phyloP scores from a whole-genome alignment of 2,329 filamentous ascomycete species.

The Zasmidium citrigriseum region DNA sequence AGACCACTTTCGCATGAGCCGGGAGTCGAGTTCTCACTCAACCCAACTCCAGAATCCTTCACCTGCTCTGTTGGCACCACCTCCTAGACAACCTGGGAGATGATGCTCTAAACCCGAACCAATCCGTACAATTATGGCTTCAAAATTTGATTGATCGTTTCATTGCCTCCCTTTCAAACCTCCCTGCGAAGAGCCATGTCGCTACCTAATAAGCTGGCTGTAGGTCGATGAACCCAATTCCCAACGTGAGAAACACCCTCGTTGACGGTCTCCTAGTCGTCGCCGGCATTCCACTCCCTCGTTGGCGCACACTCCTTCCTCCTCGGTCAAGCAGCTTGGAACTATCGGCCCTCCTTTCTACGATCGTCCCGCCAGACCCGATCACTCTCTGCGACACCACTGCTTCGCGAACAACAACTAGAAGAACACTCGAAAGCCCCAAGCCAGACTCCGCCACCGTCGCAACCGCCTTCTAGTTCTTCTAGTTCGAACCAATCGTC shows the following conservation, averaged over 20 bases:
- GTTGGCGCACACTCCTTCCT: conserved; percentile 36
- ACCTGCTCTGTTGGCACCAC: too few relatives aligned
- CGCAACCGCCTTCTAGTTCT: conserved; percentile 6
- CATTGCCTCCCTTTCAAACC: conserved; percentile 8
- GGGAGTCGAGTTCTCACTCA: too few relatives aligned
- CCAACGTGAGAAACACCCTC: background rate
- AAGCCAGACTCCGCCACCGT: background rate
- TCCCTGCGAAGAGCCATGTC: conserved; percentile 22
- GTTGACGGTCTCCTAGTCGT: conserved; percentile 24
- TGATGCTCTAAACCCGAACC: background rate
- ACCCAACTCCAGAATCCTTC: too few relatives aligned
- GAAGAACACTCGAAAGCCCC: conserved; percentile 11
- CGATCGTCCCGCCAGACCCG: conserved; percentile 20
- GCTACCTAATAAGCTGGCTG: conserved; percentile 28
- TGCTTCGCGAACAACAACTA: conserved; percentile 20
- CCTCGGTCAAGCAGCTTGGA: conserved; percentile 36
- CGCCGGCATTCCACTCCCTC: conserved; percentile 33
- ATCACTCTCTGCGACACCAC: conserved; percentile 21
- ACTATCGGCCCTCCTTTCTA: conserved; percentile 31
- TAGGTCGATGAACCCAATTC: conserved; percentile 18
- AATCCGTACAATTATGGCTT: conserved; percentile 1
- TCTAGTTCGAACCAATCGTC: conserved; percentile 3
- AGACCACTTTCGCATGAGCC: too few relatives aligned
- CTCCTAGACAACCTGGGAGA: background rate
- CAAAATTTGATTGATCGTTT: conserved; percentile 7